phyloP scores from a whole-genome alignment of 495 filamentous ascomycete species.

The Mycothermus thermophilus region DNA sequence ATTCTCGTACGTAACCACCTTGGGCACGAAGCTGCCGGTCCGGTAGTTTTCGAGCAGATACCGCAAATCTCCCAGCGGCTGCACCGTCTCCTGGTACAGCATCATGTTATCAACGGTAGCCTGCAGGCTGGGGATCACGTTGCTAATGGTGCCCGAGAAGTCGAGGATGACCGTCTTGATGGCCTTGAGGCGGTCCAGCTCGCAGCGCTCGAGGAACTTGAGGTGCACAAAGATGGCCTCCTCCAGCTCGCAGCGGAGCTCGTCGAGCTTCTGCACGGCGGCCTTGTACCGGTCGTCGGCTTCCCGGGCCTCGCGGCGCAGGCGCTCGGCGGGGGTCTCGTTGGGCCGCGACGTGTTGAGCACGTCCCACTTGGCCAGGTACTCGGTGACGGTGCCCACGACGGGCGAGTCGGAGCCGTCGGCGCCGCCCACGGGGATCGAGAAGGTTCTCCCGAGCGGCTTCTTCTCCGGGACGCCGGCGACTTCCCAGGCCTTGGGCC shows the following conservation, averaged over 20 bases:
- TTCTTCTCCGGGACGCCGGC: conserved; percentile 83
- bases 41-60: conserved; percentile 97
- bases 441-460: conserved; percentile 54
- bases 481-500: conserved; percentile 75
- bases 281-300: conserved; percentile 89
- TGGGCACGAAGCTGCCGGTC: conserved; percentile 82
- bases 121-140: conserved; percentile 92
- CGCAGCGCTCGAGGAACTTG: conserved; percentile 94
- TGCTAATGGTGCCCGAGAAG: conserved; percentile 95
- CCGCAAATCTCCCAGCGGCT: conserved; percentile 77
- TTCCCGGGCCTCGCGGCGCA: conserved; percentile 80
- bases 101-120: conserved; percentile 96
- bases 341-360: conserved; percentile 73
- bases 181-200: conserved; percentile 88
- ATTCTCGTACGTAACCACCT: conserved; percentile 91
- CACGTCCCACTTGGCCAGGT: conserved; percentile 81
- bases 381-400: conserved; percentile 68
- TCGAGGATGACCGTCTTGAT: conserved; percentile 97
- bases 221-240: conserved; percentile 87
- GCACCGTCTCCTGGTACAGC: conserved; percentile 96
- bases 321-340: conserved; percentile 73
- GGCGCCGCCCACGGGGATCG: conserved; percentile 37
- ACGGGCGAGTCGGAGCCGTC: conserved; percentile 56
- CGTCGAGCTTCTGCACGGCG: conserved; percentile 69
- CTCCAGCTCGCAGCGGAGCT: conserved; percentile 82